Percentiles rank a stretch among this genome's conserved stretches.
Evolutionary conservation across 345 rosid genomes (phyloP).

Genomic region (Citrus mangshanensis): DNA sequence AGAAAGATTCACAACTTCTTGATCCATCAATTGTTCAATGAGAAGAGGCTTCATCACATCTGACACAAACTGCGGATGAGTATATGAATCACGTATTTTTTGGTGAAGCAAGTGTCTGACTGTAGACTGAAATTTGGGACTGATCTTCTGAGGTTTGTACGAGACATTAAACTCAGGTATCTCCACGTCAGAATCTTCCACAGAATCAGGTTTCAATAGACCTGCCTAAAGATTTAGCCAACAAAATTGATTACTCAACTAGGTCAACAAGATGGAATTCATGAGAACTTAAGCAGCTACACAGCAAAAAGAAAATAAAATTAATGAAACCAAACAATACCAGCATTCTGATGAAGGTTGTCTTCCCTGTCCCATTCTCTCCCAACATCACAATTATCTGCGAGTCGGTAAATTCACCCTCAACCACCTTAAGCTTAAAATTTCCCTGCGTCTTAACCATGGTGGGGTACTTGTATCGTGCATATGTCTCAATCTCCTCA

Average conservation of each 20-base stretch:
- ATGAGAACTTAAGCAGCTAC: neutral
- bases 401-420: constrained; percentile 99
- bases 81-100: constrained; percentile 87
- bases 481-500: constrained; percentile 91
- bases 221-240: constrained; percentile 65
- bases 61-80: constrained; percentile 93
- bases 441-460: constrained; percentile 89
- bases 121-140: constrained; percentile 72
- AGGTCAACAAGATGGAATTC: neutral
- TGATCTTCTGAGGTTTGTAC: constrained; percentile 97
- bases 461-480: constrained; percentile 88
- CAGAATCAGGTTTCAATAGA: constrained; percentile 73
- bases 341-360: constrained; percentile 98
- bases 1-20: constrained; percentile 88
- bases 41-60: constrained; percentile 99
- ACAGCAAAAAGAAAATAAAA: neutral
- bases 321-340: constrained; percentile 31
- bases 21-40: constrained; percentile 96
- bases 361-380: constrained; percentile 98
- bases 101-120: constrained; percentile 86
- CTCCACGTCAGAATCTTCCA: constrained; percentile 75
- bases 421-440: constrained; percentile 70
- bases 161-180: constrained; percentile 96
- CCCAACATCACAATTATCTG: constrained; percentile 98
- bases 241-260: constrained; percentile 11